Percentiles rank a stretch among this genome's conserved stretches.
Conservation (phyloP, 2,329 filamentous ascomycete species). For the Fusarium verrucosum region DNA sequence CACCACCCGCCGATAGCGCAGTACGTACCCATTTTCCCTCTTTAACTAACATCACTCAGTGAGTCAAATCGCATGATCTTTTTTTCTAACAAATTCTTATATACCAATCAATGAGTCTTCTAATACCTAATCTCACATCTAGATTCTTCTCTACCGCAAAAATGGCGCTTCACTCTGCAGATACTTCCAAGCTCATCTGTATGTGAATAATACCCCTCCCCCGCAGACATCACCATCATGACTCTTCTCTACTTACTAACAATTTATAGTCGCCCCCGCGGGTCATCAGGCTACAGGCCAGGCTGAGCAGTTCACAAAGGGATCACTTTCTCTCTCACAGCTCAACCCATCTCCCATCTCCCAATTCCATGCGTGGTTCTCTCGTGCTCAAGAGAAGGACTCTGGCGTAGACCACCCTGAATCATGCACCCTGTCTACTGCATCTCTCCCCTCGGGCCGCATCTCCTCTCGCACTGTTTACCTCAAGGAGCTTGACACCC, state of each 20-base stretch:
- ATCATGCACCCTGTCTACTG: constrained; percentile 87
- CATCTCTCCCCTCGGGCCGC: constrained; percentile 81
- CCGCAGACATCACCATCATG: background rate
- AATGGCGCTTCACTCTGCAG: constrained; percentile 58
- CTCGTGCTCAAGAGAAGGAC: constrained; percentile 67
- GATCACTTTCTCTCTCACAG: constrained; percentile 67
- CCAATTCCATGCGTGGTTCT: constrained; percentile 94
- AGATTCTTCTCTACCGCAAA: constrained; percentile 42
- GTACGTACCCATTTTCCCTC: constrained; percentile 30
- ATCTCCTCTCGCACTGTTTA: constrained; percentile 90
- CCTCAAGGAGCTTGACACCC: constrained; percentile 88
- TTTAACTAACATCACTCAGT: constrained; percentile 11
- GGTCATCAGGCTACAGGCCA: constrained; percentile 66
- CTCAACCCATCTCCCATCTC: constrained; percentile 74
- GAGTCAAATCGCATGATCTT: constrained; percentile 31
- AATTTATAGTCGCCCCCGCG: constrained; percentile 67
- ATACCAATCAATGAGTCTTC: constrained; percentile 39
- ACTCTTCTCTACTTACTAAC: constrained; percentile 15
- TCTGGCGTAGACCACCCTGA: constrained; percentile 77
- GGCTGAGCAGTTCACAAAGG: constrained; percentile 78
- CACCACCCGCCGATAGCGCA: constrained; percentile 20
- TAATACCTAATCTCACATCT: constrained; percentile 17
- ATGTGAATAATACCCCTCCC: constrained; percentile 38
- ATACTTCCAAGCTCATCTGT: constrained; percentile 60
- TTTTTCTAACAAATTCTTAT: constrained; percentile 2